These are phyloP conservation scores for Pinus tabuliformis DNA, from an alignment of 75 land plant species.

Conservation along the genomic window DNA sequence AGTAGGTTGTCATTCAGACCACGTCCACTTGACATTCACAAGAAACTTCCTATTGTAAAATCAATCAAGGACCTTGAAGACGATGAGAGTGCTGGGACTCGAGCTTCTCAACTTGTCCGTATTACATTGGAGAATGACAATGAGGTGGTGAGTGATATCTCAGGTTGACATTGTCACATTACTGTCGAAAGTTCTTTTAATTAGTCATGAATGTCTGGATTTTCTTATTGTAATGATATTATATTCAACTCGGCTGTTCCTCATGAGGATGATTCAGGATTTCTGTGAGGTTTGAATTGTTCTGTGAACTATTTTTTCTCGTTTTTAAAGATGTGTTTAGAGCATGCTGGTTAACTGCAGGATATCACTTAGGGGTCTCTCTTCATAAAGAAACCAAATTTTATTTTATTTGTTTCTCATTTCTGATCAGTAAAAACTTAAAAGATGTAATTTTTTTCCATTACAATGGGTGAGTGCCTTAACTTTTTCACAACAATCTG, in stretches of 20 bases:
- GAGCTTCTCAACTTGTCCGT: conserved; percentile 57
- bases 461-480: too few relatives aligned
- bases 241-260: neutral
- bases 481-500: too few relatives aligned
- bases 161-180: too few relatives aligned
- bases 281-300: neutral
- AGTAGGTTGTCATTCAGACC: conserved; percentile 95
- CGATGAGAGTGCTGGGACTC: conserved; percentile 62
- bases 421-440: too few relatives aligned
- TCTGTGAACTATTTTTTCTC: neutral
- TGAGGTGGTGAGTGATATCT: conserved; percentile 33
- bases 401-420: too few relatives aligned
- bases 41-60: conserved; percentile 94
- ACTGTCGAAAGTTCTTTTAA: too few relatives aligned
- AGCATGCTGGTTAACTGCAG: too few relatives aligned
- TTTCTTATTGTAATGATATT: neutral
- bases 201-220: neutral
- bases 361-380: neutral
- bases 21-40: conserved; percentile 92
- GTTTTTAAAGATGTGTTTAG: neutral
- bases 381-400: neutral
- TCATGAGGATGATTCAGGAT: neutral
- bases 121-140: conserved; percentile 51
- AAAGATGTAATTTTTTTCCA: too few relatives aligned
- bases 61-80: conserved; percentile 92